A percentile compares a stretch with the other conserved stretches of the same genome.
These are phyloP conservation scores for Tephrocybe sp. DNA, from an alignment of 768 basidiomycete genomes.

Conservation along the genomic window DNA sequence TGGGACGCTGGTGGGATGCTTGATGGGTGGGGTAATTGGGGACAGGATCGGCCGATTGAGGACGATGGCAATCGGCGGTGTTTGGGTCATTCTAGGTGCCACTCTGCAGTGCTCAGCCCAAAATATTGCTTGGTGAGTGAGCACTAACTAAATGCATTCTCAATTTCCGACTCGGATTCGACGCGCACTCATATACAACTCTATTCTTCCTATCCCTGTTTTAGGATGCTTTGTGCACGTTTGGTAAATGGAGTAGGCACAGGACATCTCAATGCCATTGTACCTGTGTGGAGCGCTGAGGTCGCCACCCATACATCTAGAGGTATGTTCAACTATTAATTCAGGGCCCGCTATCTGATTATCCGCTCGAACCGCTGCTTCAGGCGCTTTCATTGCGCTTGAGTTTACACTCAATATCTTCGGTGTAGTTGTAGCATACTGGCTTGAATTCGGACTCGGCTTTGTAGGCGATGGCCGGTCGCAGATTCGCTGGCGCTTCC, in stretches of 20 bases:
- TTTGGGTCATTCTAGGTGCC: conserved; percentile 42
- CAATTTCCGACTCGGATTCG: no score
- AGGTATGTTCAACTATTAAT: conserved; percentile 15
- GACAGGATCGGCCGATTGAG: conserved; percentile 40
- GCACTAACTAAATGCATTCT: no score
- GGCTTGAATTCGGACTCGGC: conserved; percentile 45
- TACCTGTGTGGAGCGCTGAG: conserved; percentile 46
- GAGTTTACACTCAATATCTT: conserved; percentile 43
- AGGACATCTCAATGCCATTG: conserved; percentile 42
- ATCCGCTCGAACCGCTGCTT: no score
- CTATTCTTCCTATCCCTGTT: background rate
- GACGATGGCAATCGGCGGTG: conserved; percentile 38
- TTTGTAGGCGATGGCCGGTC: conserved; percentile 42
- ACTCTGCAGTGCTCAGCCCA: conserved; percentile 42
- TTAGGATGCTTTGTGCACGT: conserved; percentile 45
- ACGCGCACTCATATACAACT: no score
- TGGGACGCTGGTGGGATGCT: conserved; percentile 39
- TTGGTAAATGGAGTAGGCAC: conserved; percentile 46
- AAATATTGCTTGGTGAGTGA: conserved; percentile 39
- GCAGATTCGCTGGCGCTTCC: conserved; percentile 39
- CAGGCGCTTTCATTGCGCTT: conserved; percentile 43
- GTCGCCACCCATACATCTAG: conserved; percentile 44
- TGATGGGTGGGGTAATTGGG: conserved; percentile 40
- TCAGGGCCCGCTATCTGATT: no score
- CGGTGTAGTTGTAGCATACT: conserved; percentile 45